Base-by-base conservation (phyloP, 495 filamentous ascomycete genomes). In the Parmelia sp. region DNA sequence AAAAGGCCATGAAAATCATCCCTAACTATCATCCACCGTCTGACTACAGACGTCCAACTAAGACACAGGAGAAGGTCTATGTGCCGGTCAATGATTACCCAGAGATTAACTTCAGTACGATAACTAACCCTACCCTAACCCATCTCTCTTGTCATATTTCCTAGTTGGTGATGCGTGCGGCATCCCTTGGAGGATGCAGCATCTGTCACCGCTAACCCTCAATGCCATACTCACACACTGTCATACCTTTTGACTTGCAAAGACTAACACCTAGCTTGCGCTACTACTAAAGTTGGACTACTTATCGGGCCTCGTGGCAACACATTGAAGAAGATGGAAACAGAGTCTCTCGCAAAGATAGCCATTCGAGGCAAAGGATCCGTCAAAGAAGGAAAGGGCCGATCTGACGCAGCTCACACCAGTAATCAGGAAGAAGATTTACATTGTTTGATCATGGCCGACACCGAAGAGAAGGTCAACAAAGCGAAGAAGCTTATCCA, bases 31-130 rank as follows among this genome's bases (percentile, higher is more conserved):
- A 96, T 75, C 92, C 94, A 70, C 94, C 94, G 47, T 87, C 91
- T 79, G 94, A 98, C 76, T 97, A 97, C 75, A 90, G 94, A 74
- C 90, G 94, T 62, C 94, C 94, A 44, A 96, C 92, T 72, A 98
- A 97, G 89, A 97, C 94, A 72, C 92, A 97, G 78, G 94, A 98
- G 86, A 98, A 97, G 84, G 93, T 98, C 86, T 98, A 98, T 76
- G 94, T 98, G 74, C 94, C 94, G 72, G 94, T 98, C 80, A 97
- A 97, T 87, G 95, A 99, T 78, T 99, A 99, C 80, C 95, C 95
- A 83, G 95, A 97, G 79, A 97, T 99, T 90, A 99, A 99, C 90
- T 99, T 97, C 90, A 97, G 94, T 98, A 96, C 90, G 92, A 93
- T 92, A 89, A 87, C 91, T 95, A 96, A 96, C 91, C 92, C 90